Percentiles rank a stretch among this genome's conserved stretches.
Conservation (phyloP, 208 protist genomes). For the Trypanosoma vivax region DNA sequence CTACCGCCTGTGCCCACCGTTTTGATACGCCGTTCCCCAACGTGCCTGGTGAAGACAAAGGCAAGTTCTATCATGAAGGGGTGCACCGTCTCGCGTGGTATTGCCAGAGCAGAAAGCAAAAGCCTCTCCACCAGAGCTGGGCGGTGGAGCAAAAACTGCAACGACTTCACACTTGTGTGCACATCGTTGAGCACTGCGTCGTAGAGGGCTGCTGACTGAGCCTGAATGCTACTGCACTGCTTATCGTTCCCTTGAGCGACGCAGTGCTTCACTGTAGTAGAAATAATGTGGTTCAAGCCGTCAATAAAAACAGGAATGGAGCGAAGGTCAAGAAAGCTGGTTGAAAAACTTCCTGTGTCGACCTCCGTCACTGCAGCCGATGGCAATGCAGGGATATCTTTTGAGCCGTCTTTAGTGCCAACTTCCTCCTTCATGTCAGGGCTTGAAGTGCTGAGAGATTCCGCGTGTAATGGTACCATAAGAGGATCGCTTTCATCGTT, state of each 20-base stretch:
- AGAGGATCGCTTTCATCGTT: slow-evolving; percentile 11
- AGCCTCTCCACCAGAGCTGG: slow-evolving; percentile 23
- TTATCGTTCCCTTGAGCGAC: background rate
- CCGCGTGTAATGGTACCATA: no score
- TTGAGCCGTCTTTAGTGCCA: no score
- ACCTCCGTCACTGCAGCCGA: no score
- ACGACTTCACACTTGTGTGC: slow-evolving; percentile 20
- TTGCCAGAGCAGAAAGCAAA: slow-evolving; percentile 19
- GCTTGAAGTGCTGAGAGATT: no score
- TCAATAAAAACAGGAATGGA: slow-evolving; percentile 28
- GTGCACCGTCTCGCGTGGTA: slow-evolving; percentile 11
- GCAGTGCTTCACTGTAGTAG: slow-evolving; percentile 11
- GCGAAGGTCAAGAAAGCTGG: slow-evolving; percentile 40
- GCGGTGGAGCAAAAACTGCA: slow-evolving; percentile 14
- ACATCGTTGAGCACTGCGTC: slow-evolving; percentile 31
- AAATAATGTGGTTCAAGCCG: slow-evolving; percentile 22
- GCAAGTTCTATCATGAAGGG: slow-evolving; percentile 47
- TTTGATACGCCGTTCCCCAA: slow-evolving; percentile 10
- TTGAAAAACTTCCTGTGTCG: slow-evolving; percentile 11
- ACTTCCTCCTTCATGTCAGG: no score
- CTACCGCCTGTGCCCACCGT: background rate
- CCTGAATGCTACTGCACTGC: background rate
- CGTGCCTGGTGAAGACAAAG: slow-evolving; percentile 47
- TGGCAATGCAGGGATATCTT: no score
- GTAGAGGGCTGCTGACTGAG: slow-evolving; percentile 23